Base-by-base conservation (phyloP, 2,329 filamentous ascomycete genomes). In the Botrytis pseudocinerea region DNA sequence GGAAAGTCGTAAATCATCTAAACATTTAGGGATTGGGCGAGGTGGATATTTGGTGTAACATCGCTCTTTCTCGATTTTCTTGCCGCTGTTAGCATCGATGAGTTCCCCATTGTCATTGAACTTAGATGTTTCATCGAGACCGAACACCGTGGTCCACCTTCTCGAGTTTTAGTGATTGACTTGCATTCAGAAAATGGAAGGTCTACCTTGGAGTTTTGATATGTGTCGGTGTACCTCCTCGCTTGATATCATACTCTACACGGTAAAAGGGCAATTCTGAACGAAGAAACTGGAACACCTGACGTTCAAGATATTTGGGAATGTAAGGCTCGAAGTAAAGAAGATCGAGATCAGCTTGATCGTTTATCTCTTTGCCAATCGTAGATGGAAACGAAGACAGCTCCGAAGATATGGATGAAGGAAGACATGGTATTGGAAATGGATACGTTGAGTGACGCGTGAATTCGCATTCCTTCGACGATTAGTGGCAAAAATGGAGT, bases 251-350 rank as follows among this genome's bases (percentile, higher is more conserved):
- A 78, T 94, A 94, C 77, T 89, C 86, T 6, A 94, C 92, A 70
- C 91, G 87, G 78, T 94, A 93, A 82, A 94, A 95, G 14, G 91
- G 91, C 1, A 95, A 82, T 74, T 92, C 87, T n/a, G 85, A 82
- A 1, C 93, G 88, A 2, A 95, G 85, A 78, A 94, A 94, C 22
- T 89, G 83, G 81, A 95, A 95, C 0, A 94, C 81, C 6, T 88
- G 84, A 5, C 85, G 84, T 32, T 88, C 85, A 18, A 88, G 84
- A 20, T 85, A 81, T 2, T 84, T 82, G 0, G 90, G 87, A 6
- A 95, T 85, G 76, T 92, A 95, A 0, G 92, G 92, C 77, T 93
- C 87, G 80, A 91, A 95, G 82, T 93, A 93, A 14, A 95, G 82
- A 0, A 95, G 84, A 79, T 95, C 91, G 0, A 95, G 85, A 75